These are phyloP conservation scores for Chiua virens DNA, from an alignment of 768 basidiomycete species.

Conservation along the genomic window DNA sequence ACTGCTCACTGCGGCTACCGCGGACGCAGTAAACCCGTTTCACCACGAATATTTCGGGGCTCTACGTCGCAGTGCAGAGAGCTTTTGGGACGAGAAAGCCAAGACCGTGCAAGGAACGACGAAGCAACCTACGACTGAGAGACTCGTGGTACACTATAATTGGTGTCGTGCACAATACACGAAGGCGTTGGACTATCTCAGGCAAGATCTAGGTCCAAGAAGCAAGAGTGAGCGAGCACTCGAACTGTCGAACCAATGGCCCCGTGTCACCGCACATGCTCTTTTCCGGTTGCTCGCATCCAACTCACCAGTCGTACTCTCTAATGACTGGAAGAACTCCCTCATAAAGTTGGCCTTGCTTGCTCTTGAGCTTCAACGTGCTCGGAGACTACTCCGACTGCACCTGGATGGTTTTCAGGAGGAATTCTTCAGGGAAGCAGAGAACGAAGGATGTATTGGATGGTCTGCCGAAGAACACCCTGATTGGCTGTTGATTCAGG, in stretches of 20 bases:
- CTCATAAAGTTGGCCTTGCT: constrained; percentile 30
- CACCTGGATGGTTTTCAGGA: constrained; percentile 2
- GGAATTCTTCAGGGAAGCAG: constrained; percentile 16
- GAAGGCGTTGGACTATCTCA: background rate
- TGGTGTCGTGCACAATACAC: background rate
- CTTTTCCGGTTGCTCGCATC: constrained; percentile 32
- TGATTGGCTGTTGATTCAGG: constrained; percentile 25
- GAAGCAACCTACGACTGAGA: background rate
- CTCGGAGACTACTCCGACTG: constrained; percentile 33
- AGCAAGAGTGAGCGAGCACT: constrained; percentile 11
- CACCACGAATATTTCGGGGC: constrained; percentile 4
- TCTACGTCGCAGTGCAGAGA: constrained; percentile 5
- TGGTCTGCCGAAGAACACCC: constrained; percentile 14
- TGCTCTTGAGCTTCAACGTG: constrained; percentile 34
- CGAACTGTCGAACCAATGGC: constrained; percentile 33
- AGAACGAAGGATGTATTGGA: constrained; percentile 19
- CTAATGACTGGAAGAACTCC: constrained; percentile 27
- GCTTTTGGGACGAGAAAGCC: constrained; percentile 5
- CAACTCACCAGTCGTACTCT: constrained; percentile 8
- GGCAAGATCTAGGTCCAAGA: constrained; percentile 10
- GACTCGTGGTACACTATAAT: background rate
- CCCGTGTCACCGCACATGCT: constrained; percentile 29
- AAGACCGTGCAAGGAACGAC: background rate
- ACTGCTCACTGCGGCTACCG: background rate
- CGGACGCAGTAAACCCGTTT: background rate